Evolutionary conservation across 1,284 basidiomycete species (phyloP).

Genomic region (Fomitopsis pinicola): DNA sequence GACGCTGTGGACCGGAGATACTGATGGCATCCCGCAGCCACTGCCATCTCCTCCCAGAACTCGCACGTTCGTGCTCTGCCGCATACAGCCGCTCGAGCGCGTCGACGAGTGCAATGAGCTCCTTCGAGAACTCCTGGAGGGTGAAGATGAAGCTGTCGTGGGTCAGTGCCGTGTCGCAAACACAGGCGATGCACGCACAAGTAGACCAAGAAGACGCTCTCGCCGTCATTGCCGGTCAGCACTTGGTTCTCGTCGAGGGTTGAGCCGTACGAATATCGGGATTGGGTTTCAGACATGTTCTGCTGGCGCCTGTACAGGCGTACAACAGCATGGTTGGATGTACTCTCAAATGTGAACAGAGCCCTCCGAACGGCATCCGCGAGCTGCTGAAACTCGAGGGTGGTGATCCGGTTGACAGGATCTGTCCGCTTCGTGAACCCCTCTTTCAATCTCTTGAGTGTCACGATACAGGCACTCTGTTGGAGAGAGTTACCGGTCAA

Average conservation of each 20-base stretch:
- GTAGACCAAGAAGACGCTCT: conserved; percentile 83
- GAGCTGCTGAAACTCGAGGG: conserved; percentile 59
- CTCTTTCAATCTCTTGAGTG: conserved; percentile 57
- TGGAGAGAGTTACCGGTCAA: neutral
- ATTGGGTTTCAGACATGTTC: conserved; percentile 34
- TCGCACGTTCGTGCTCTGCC: conserved; percentile 48
- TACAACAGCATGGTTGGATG: conserved; percentile 78
- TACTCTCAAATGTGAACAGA: conserved; percentile 72
- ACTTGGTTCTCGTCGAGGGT: conserved; percentile 33
- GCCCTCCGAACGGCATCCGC: conserved; percentile 65
- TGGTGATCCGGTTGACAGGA: conserved; percentile 32
- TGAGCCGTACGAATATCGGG: conserved; percentile 29
- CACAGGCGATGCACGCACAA: conserved; percentile 55
- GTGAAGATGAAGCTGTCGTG: conserved; percentile 83
- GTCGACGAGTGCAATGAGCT: conserved; percentile 77
- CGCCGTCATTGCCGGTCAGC: conserved; percentile 45
- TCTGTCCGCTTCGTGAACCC: conserved; percentile 46
- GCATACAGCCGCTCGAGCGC: conserved; percentile 71
- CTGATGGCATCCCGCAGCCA: conserved; percentile 19
- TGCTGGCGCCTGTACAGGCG: conserved; percentile 61
- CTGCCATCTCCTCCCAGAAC: conserved; percentile 38
- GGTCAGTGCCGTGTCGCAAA: neutral
- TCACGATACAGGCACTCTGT: conserved; percentile 56
- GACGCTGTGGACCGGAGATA: conserved; percentile 2
- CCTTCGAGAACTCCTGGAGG: conserved; percentile 85